Evolutionary conservation across 768 basidiomycete genomes (phyloP), one percentile per base, ranked within the genome.

Genomic region (Lactarius indigo): DNA sequence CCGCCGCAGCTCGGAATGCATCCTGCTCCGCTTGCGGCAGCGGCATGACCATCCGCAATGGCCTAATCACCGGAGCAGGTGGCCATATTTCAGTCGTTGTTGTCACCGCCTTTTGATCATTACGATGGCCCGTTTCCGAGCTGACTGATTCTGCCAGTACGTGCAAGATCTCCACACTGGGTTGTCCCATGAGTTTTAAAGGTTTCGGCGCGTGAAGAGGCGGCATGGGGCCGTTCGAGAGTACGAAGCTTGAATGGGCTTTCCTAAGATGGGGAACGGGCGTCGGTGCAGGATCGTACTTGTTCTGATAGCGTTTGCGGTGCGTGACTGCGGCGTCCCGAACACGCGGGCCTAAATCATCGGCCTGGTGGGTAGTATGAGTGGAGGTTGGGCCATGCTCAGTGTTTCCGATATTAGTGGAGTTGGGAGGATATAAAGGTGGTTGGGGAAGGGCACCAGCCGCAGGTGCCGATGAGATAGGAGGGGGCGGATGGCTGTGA

Each of bases 171-270:
- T 59, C 63, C 28, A 23, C 54, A 26, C 44, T 44, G 42, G 62
- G 41, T 30, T 9, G 55, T 64, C 33, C 52, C 20, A 13, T 39
- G 6, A 9, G 26, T 5, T 63, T 68, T n/a, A 47, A 1, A 5
- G 66, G 66, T 47, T 30, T 68, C 30, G 66, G 66, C 30, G 58
- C 58, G 18, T 64, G 35, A 26, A 68, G 26, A 33, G 63, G 62
- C 7, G 20, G 59, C 12, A 33, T 12, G 3, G 50, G 39, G 3
- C 41, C 35, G 42, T 23, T 63, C 17, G 61, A 63, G 33, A 68
- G 58, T 18, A 50, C 28, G 18, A 47, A 33, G 54, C 58, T 68
- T 28, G 66, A 68, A n/a, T 50, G 63, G 12, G 58, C 57, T 37
- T 68, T 68, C 50, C 58, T 68, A 26, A 68, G 62, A n/a, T 42